Percentiles rank a stretch among this genome's conserved stretches.
These are phyloP conservation scores for Crithidia bombi DNA, from an alignment of 208 protist genomes.

Conservation along the genomic window DNA sequence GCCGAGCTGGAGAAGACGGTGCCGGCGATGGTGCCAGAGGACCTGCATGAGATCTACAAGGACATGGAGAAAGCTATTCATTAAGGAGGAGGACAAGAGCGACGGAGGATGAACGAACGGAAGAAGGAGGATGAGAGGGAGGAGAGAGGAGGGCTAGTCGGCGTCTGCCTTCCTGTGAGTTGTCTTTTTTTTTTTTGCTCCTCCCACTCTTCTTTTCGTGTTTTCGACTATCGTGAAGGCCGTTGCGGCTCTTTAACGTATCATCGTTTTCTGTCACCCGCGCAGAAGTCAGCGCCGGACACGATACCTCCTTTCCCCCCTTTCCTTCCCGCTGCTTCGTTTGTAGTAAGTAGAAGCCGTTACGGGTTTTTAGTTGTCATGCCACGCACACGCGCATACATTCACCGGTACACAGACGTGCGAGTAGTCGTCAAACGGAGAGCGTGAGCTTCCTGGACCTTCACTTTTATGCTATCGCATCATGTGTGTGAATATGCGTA, in stretches of 20 bases:
- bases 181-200: not conserved
- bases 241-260: not conserved
- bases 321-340: not conserved
- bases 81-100: slow-evolving; percentile 20
- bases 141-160: too few relatives aligned
- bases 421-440: too few relatives aligned
- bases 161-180: too few relatives aligned
- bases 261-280: not conserved
- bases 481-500: not conserved
- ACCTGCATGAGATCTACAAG: slow-evolving; percentile 75
- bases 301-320: too few relatives aligned
- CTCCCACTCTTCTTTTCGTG: not conserved
- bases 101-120: not conserved
- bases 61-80: slow-evolving; percentile 65
- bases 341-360: slow-evolving; percentile 21
- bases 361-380: not conserved
- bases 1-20: slow-evolving; percentile 34
- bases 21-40: slow-evolving; percentile 60
- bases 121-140: not conserved
- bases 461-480: too few relatives aligned
- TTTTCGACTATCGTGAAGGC: not conserved
- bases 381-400: not conserved
- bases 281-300: not conserved
- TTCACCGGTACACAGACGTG: too few relatives aligned
- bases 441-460: too few relatives aligned